Base-by-base conservation (phyloP, 352 stramenopile species). In the Pythium aquatile region DNA sequence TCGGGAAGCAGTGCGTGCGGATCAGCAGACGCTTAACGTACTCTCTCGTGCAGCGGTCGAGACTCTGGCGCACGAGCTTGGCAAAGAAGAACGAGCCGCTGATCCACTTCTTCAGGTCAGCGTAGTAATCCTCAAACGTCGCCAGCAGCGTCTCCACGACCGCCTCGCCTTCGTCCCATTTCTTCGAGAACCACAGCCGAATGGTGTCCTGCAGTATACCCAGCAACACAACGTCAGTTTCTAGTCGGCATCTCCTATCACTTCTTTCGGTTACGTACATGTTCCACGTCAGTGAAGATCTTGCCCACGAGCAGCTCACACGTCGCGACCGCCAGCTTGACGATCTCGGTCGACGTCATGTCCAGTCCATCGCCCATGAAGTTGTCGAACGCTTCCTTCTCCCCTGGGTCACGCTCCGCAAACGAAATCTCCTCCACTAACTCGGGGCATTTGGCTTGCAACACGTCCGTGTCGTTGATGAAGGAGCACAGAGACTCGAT, bases 351-450 rank as follows among this genome's bases (percentile, higher is more conserved):
- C 16, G 86, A 95, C 2, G 83, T 90, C 4, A 74, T 77, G 51
- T 95, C 84, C 20, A 93, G 68, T 5, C 65, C 78, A 40, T 95
- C 86, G 10, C 85, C 86, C 67, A 95, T 82, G 32, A 86, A 90
- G 9, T 73, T 72, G 46, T 91, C 83, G 35, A 95, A 91, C 1
- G 81, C 78, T 53, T 88, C 80, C 64, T 93, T 90, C 47, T 93
- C 78, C 35, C 90, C 83, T 0, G 73, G 79, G 53, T 88, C 81
- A 2, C 77, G 73, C 65, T 90, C 81, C 5, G 82, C 84, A 61
- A 94, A 94, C 14, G 81, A 90, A 35, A 94, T 90, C 32, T 91
- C 84, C 61, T 93, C 84, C 0, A 93, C 81, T 3, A 94, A 71
- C 61, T 94, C 86, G 1, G 83, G 79, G 28, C 84, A 93, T 73